A percentile compares a stretch with the other conserved stretches of the same genome.
phyloP scores from a whole-genome alignment of 2,329 filamentous ascomycete species.

The Colletotrichum tropicale region DNA sequence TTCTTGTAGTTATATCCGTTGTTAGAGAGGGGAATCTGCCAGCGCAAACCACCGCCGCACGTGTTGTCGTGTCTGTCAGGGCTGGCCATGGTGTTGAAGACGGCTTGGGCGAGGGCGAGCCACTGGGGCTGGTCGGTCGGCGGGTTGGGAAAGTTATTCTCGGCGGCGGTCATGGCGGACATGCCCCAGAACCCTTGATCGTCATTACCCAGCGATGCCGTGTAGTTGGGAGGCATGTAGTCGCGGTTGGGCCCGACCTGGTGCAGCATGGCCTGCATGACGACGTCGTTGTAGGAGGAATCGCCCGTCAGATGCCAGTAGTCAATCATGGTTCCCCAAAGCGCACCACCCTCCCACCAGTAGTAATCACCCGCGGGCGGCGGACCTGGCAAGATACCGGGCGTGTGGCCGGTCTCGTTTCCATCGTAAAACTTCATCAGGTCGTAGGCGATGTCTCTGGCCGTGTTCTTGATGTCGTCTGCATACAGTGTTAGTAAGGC shows the following conservation, averaged over 20 bases:
- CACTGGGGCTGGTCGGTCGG: slow-evolving; percentile 59
- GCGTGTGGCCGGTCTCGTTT: slow-evolving; percentile 54
- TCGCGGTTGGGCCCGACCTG: slow-evolving; percentile 61
- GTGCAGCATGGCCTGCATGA: slow-evolving; percentile 60
- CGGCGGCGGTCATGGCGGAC: slow-evolving; percentile 70
- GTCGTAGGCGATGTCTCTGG: slow-evolving; percentile 53
- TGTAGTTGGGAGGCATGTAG: slow-evolving; percentile 66
- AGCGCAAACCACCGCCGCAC: slow-evolving; percentile 75
- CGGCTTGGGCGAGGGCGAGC: slow-evolving; percentile 70
- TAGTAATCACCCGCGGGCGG: slow-evolving; percentile 61
- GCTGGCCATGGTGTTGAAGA: slow-evolving; percentile 66
- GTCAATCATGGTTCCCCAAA: slow-evolving; percentile 73
- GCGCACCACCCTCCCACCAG: slow-evolving; percentile 76
- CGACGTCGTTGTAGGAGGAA: slow-evolving; percentile 62
- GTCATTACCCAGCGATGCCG: slow-evolving; percentile 65
- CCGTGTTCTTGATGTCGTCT: slow-evolving; percentile 52
- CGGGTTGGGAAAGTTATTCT: slow-evolving; percentile 66
- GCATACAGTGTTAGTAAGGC: background rate
- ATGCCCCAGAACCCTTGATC: slow-evolving; percentile 76
- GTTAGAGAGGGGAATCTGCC: slow-evolving; percentile 80
- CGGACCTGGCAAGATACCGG: slow-evolving; percentile 62
- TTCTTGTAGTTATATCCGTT: slow-evolving; percentile 80
- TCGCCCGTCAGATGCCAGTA: slow-evolving; percentile 75
- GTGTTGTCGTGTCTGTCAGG: slow-evolving; percentile 66
- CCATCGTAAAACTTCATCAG: slow-evolving; percentile 56